Evolutionary conservation across 768 basidiomycete species (phyloP).

Genomic region (Lepiota subincarnata): DNA sequence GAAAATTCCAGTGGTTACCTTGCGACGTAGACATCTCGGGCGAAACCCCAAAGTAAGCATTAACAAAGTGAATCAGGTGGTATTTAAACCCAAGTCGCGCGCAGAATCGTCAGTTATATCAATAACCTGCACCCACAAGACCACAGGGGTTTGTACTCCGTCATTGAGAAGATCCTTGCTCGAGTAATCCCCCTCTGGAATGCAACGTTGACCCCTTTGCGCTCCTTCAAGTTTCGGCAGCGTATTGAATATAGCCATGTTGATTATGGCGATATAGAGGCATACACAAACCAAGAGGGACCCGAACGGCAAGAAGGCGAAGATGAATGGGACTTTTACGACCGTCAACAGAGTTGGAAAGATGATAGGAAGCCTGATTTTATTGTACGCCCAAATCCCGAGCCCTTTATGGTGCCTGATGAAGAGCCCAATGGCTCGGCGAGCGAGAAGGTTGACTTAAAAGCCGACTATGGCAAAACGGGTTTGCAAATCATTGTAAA

Average conservation of each 20-base stretch:
- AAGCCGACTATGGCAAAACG: not conserved
- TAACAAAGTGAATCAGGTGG: not conserved
- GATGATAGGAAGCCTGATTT: slow-evolving; percentile 12
- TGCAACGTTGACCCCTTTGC: slow-evolving; percentile 18
- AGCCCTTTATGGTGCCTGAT: slow-evolving; percentile 22
- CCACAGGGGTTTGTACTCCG: slow-evolving; percentile 19
- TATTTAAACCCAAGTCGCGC: too few species aligned
- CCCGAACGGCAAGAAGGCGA: too few species aligned
- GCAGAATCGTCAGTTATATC: slow-evolving; percentile 31
- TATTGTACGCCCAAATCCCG: slow-evolving; percentile 19
- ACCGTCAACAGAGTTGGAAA: not conserved
- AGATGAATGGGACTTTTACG: not conserved
- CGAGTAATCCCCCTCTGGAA: slow-evolving; percentile 29
- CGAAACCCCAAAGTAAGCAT: slow-evolving; percentile 15
- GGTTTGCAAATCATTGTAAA: slow-evolving; percentile 19
- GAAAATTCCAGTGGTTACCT: slow-evolving; percentile 19
- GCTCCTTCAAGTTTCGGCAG: not conserved
- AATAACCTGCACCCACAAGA: slow-evolving; percentile 34
- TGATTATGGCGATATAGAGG: not conserved
- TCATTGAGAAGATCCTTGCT: slow-evolving; percentile 23
- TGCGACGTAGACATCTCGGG: slow-evolving; percentile 18
- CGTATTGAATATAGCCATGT: not conserved
- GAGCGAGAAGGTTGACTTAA: slow-evolving; percentile 20
- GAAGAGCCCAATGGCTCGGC: slow-evolving; percentile 25
- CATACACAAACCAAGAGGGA: not conserved